phyloP scores from a whole-genome alignment of 2,329 filamentous ascomycete species.

The Drechmeria coniospora region DNA sequence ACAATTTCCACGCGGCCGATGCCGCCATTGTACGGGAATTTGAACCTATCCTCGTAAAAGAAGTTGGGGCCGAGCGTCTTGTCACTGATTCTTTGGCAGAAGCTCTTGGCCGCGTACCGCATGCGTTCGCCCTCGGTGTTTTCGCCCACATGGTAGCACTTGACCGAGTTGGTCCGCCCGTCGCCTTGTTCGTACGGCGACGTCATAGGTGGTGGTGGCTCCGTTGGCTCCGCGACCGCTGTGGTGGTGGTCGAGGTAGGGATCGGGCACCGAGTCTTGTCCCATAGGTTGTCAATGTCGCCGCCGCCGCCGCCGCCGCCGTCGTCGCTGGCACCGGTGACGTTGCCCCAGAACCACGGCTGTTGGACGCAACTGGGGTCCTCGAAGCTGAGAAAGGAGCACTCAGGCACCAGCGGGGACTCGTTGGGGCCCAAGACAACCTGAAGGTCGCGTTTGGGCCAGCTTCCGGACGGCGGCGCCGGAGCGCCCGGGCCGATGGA shows the following conservation, averaged over 20 bases:
- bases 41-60: background rate
- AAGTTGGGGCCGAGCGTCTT: background rate
- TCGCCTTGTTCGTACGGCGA: constrained; percentile 2
- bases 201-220: background rate
- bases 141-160: constrained; percentile 8
- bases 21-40: constrained; percentile 4
- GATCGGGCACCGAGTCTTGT: background rate
- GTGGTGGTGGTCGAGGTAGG: background rate
- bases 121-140: too few relatives aligned
- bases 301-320: constrained; percentile 1
- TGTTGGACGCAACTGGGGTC: constrained; percentile 1
- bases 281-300: constrained; percentile 1
- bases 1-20: constrained; percentile 4
- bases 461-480: constrained; percentile 4
- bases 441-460: constrained; percentile 4
- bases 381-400: constrained; percentile 2
- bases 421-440: background rate
- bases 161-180: constrained; percentile 2
- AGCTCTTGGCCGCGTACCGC: constrained; percentile 6
- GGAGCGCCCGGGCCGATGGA: constrained; percentile 6
- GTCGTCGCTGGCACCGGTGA: background rate
- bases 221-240: background rate
- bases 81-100: constrained; percentile 1
- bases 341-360: constrained; percentile 1
- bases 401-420: constrained; percentile 1